Percentiles rank a stretch among this genome's conserved stretches.
Conservation (phyloP, 352 stramenopile genomes). For the Achlya hypogyna region DNA sequence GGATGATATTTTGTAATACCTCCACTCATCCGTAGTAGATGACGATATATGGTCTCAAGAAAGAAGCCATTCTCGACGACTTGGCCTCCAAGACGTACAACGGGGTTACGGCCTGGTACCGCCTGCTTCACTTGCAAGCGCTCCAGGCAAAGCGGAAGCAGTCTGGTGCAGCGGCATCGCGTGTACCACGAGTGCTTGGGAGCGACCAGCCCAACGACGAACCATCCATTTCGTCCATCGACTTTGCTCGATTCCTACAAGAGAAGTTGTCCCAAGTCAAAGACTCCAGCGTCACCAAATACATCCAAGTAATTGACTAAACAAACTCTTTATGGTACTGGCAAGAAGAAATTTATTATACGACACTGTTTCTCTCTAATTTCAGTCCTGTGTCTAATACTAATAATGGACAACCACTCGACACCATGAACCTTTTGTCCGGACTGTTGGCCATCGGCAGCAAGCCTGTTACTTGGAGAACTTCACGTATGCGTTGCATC, state of each 20-base stretch:
- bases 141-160: not conserved
- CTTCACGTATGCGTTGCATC: too few species aligned
- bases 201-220: not conserved
- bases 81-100: conserved; percentile 22
- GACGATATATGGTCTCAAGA: conserved; percentile 6
- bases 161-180: not conserved
- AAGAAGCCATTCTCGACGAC: conserved; percentile 5
- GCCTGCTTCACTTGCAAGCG: conserved; percentile 4
- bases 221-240: not conserved
- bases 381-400: too few species aligned
- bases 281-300: not conserved
- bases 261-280: conserved; percentile 4
- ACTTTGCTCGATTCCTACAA: conserved; percentile 16
- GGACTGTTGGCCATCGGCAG: too few species aligned
- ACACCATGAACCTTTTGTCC: too few species aligned
- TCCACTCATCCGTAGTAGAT: too few species aligned
- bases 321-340: not conserved
- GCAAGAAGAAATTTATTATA: not conserved
- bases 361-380: too few species aligned
- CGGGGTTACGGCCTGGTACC: conserved; percentile 13
- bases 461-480: too few species aligned
- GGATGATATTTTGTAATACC: not conserved
- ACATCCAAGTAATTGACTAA: not conserved
- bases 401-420: too few species aligned
- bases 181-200: not conserved